Percentiles rank a stretch among this genome's conserved stretches.
Conservation (phyloP, 2,329 filamentous ascomycete genomes). For the Diplodia seriata region DNA sequence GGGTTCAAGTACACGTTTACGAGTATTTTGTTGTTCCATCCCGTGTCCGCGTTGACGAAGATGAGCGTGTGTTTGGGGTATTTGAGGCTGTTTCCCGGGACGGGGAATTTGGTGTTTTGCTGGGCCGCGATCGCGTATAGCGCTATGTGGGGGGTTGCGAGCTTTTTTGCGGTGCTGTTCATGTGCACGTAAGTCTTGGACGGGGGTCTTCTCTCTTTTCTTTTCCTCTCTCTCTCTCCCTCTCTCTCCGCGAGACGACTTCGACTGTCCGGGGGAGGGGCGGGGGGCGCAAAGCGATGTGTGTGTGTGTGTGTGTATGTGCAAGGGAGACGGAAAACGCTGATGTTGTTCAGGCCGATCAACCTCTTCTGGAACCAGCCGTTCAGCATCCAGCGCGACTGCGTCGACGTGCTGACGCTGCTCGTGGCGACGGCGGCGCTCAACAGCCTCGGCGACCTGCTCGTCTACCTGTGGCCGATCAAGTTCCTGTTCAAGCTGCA, state of each 20-base stretch:
- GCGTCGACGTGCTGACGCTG: slow-evolving; percentile 34
- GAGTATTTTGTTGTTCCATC: slow-evolving; percentile 34
- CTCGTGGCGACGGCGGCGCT: slow-evolving; percentile 34
- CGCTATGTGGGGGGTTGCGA: slow-evolving; percentile 35
- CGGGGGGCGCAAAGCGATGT: no score
- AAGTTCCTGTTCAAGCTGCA: slow-evolving; percentile 38
- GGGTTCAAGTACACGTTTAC: slow-evolving; percentile 9
- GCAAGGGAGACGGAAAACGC: background rate
- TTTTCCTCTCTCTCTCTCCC: no score
- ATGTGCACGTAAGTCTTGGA: slow-evolving; percentile 23
- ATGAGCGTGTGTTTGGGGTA: slow-evolving; percentile 42
- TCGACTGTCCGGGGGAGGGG: no score
- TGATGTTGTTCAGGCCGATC: slow-evolving; percentile 20
- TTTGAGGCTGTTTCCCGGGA: slow-evolving; percentile 40
- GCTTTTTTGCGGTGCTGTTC: slow-evolving; percentile 39
- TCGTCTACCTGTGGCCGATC: slow-evolving; percentile 37
- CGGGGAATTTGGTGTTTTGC: slow-evolving; percentile 41
- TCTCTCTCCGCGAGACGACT: no score
- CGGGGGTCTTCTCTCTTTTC: no score
- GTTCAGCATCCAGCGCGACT: slow-evolving; percentile 19
- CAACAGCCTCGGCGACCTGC: slow-evolving; percentile 36
- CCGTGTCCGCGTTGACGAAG: slow-evolving; percentile 36
- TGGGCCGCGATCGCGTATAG: slow-evolving; percentile 41
- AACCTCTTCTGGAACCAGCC: slow-evolving; percentile 20
- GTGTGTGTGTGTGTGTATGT: no score